Conservation (phyloP, 2,329 filamentous ascomycete genomes). For the Pseudogymnoascus sp. region DNA sequence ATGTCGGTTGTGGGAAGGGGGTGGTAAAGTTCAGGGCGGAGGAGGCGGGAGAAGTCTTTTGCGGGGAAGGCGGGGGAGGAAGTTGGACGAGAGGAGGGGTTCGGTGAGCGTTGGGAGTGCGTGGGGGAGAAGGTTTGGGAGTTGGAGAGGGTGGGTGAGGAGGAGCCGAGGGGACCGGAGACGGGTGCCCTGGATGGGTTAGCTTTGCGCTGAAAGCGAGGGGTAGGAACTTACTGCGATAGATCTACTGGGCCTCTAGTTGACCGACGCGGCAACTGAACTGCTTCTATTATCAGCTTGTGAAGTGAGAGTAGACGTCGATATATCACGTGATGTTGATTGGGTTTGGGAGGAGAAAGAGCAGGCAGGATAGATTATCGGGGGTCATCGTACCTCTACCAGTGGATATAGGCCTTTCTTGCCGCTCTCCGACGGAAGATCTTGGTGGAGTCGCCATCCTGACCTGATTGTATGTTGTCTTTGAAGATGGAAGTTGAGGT, state of each 20-base stretch:
- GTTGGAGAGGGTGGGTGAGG: slow-evolving; percentile 17
- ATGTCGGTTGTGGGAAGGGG: slow-evolving; percentile 58
- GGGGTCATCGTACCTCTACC: slow-evolving; percentile 3
- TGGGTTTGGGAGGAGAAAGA: not conserved
- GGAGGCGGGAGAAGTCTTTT: slow-evolving; percentile 73
- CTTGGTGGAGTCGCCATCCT: slow-evolving; percentile 1
- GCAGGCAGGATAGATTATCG: not conserved
- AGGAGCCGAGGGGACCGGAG: slow-evolving; percentile 17
- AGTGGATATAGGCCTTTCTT: not conserved
- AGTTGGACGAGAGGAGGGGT: slow-evolving; percentile 23
- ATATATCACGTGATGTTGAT: not conserved
- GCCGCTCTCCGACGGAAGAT: not conserved
- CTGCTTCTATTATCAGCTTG: slow-evolving; percentile 3
- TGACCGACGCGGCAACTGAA: slow-evolving; percentile 46
- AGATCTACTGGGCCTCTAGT: slow-evolving; percentile 73
- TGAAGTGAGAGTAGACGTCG: not conserved
- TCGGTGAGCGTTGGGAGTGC: slow-evolving; percentile 20
- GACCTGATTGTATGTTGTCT: not conserved
- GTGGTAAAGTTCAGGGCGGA: slow-evolving; percentile 76
- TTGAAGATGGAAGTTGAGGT: not conserved
- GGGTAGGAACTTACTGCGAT: slow-evolving; percentile 54
- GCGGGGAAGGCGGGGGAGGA: slow-evolving; percentile 32
- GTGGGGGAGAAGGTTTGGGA: slow-evolving; percentile 19
- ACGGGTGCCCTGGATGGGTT: slow-evolving; percentile 14
- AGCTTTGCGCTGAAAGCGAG: slow-evolving; percentile 6